phyloP scores from a whole-genome alignment of 129 eudicot genomes.

The Tagetes patula region DNA sequence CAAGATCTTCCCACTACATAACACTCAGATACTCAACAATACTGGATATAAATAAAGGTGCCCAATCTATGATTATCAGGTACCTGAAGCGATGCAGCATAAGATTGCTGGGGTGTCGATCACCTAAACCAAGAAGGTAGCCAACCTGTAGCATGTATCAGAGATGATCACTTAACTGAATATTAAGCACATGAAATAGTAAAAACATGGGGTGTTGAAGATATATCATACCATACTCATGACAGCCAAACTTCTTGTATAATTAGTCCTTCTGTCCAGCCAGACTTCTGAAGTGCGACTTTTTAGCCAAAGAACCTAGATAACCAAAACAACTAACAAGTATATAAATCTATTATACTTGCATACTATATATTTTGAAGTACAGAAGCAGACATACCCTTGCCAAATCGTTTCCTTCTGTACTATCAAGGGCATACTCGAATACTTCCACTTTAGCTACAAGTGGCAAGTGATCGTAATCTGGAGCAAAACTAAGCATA shows the following conservation, averaged over 20 bases:
- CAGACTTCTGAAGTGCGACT: constrained; percentile 99
- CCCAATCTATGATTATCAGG: not conserved
- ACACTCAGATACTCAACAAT: not conserved
- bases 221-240: constrained; percentile 89
- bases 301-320: constrained; percentile 92
- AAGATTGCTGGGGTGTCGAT: constrained; percentile 99
- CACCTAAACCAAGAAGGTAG: constrained; percentile 97
- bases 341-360: not conserved
- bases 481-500: constrained; percentile 92
- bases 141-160: constrained; percentile 66
- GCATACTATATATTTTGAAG: not conserved
- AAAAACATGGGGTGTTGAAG: not conserved
- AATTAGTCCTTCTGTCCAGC: constrained; percentile 93
- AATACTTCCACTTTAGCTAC: constrained; percentile 96
- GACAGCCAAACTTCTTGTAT: constrained; percentile 99
- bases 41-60: constrained; percentile 16
- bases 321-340: constrained; percentile 5
- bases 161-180: constrained; percentile 1
- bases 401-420: constrained; percentile 90
- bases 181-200: not conserved
- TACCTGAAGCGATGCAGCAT: constrained; percentile 98
- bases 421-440: constrained; percentile 79
- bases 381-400: constrained; percentile 54
- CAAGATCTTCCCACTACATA: constrained; percentile 87
- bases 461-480: constrained; percentile 93